Percentiles rank a stretch among this genome's conserved stretches.
phyloP scores from a whole-genome alignment of 2,329 filamentous ascomycete species.

The Neobulgaria alba region DNA sequence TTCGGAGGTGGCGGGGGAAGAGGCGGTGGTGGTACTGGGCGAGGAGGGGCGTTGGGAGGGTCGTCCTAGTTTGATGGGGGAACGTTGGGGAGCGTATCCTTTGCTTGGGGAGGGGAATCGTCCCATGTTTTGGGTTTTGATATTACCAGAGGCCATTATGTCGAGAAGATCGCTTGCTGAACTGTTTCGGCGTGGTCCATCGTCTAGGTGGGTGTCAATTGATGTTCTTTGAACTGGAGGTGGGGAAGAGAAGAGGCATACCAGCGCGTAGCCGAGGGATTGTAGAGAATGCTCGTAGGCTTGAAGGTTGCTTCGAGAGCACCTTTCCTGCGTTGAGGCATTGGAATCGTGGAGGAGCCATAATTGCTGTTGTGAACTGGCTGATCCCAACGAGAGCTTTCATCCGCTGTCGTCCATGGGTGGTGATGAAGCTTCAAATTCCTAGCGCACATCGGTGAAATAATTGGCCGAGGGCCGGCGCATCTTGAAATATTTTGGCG shows the following conservation, averaged over 20 bases:
- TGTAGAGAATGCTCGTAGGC: slow-evolving; percentile 22
- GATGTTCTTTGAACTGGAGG: neutral
- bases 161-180: neutral
- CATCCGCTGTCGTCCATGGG: slow-evolving; percentile 3
- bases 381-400: neutral
- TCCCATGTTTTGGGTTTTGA: too few relatives aligned
- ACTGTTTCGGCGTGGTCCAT: neutral
- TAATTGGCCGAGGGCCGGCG: slow-evolving; percentile 10
- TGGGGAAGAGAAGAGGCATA: slow-evolving; percentile 8
- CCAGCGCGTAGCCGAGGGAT: slow-evolving; percentile 17
- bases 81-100: too few relatives aligned
- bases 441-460: slow-evolving; percentile 11
- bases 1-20: too few relatives aligned
- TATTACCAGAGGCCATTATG: too few relatives aligned
- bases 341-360: slow-evolving; percentile 25
- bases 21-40: too few relatives aligned
- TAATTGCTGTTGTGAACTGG: slow-evolving; percentile 5
- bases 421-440: slow-evolving; percentile 6
- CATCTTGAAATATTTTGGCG: neutral
- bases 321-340: slow-evolving; percentile 21
- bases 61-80: too few relatives aligned
- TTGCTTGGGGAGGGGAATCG: too few relatives aligned
- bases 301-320: slow-evolving; percentile 6
- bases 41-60: too few relatives aligned
- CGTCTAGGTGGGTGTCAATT: too few relatives aligned